Percentiles rank a stretch among this genome's conserved stretches.
Evolutionary conservation across 306 rosid genomes (phyloP).

Genomic region (Cucurbita argyrosperma): DNA sequence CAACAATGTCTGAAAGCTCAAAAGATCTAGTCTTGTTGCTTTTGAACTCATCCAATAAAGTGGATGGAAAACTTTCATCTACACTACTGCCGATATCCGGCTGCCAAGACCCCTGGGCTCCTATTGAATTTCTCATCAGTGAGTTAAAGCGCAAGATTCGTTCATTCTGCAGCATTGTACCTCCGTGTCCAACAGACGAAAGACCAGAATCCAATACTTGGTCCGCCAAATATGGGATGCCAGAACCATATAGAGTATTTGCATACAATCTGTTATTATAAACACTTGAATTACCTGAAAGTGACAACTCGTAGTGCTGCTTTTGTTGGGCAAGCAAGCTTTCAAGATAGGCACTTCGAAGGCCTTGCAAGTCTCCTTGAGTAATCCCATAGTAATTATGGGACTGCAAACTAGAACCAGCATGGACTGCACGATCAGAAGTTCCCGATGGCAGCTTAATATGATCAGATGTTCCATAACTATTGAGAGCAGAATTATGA

Average conservation of each 20-base stretch:
- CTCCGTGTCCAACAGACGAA: constrained; percentile 52
- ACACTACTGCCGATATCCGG: constrained; percentile 41
- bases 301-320: constrained; percentile 65
- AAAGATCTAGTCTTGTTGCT: constrained; percentile 71
- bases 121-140: constrained; percentile 53
- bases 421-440: constrained; percentile 42
- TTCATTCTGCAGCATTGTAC: constrained; percentile 49
- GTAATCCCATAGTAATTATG: constrained; percentile 40
- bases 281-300: constrained; percentile 45
- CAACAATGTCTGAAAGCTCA: constrained; percentile 74
- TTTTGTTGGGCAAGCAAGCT: constrained; percentile 57
- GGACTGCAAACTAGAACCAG: constrained; percentile 30
- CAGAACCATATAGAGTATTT: constrained; percentile 48
- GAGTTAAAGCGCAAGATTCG: constrained; percentile 32
- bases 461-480: constrained; percentile 29
- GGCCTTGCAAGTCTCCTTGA: constrained; percentile 50
- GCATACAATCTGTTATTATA: constrained; percentile 38
- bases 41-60: constrained; percentile 85
- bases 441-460: constrained; percentile 39
- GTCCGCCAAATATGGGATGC: constrained; percentile 52
- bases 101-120: constrained; percentile 48
- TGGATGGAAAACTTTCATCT: constrained; percentile 46
- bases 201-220: constrained; percentile 29
- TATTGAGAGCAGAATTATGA: constrained; percentile 23
- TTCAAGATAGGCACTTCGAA: constrained; percentile 64